Evolutionary conservation across 768 basidiomycete species (phyloP), one percentile per base, ranked within the genome.

Genomic region (Ramaria sp.): DNA sequence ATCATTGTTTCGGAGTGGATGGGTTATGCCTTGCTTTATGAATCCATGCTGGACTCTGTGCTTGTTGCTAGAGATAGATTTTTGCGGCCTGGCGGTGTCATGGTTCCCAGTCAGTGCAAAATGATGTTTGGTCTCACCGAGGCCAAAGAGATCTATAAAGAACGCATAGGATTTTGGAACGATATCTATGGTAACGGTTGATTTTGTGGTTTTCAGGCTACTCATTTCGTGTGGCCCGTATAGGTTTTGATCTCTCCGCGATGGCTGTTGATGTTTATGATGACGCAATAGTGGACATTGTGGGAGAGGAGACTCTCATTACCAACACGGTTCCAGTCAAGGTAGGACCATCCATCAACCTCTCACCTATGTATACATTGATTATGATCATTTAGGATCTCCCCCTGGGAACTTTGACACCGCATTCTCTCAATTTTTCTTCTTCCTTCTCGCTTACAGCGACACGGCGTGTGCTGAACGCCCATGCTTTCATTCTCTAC

Each of bases 1-100:
- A 80, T 99, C 59, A 93, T 99, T 68, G 75, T 98, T 51, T 94
- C 91, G 4, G 95, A 99, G 70, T 98, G 95, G 95, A 97, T 97
- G 95, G 71, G 84, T 15, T 91, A 91, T 64, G 86, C 84, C 0
- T 73, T 91, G 22, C 78, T 97, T 20, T 97, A 97, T 69, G 95
- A 99, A 70, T 90, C 88, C 43, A 97, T 99, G 95, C 79, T 98
- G 34, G 95, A 97, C 69, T 95, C 93, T 1, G 95, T 99, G 17
- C 73, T 99, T 19, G 72, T 74, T 59, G 95, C 95, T 0, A 79
- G 95, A 17, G 92, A 97, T 68, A 78, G 86, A 20, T 97, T 91
- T 72, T 75, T 98, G 33, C 73, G 74, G 49, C 80, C 84, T 0
- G 70, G 67, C 0, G 79, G 94, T 1, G 71, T 96, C 24, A 86